Evolutionary conservation across 345 rosid genomes (phyloP).

Genomic region (Eucalyptus caleyi): DNA sequence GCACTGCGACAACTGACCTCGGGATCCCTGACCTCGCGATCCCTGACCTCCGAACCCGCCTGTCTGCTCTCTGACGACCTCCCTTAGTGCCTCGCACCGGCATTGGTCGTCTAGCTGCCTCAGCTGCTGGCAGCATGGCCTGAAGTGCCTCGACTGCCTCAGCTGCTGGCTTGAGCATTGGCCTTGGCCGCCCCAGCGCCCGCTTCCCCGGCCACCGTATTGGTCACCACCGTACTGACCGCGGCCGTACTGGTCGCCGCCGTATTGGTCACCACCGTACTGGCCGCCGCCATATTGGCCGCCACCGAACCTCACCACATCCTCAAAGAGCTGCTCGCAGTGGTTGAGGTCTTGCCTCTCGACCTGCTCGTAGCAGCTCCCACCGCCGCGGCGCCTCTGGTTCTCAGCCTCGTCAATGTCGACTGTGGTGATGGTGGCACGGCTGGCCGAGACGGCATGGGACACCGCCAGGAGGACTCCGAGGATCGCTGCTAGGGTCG

Average conservation of each 20-base stretch:
- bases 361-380: constrained; percentile 3
- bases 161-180: background rate
- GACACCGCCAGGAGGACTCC: constrained; percentile 4
- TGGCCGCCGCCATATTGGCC: too few relatives aligned
- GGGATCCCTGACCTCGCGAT: background rate
- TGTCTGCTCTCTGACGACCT: background rate
- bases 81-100: constrained; percentile 10
- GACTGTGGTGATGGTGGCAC: constrained; percentile 8
- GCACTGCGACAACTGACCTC: background rate
- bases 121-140: background rate
- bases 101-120: background rate
- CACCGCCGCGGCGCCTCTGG: background rate
- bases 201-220: background rate
- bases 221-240: background rate
- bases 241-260: background rate
- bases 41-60: background rate
- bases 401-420: background rate
- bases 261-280: background rate
- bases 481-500: background rate
- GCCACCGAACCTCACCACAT: background rate
- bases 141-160: background rate
- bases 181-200: background rate
- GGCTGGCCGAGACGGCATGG: constrained; percentile 2
- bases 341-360: constrained; percentile 12
- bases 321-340: constrained; percentile 13